Percentiles rank a stretch among this genome's conserved stretches.
Conservation (phyloP, 2,329 filamentous ascomycete species). For the Colletotrichum magnum region DNA sequence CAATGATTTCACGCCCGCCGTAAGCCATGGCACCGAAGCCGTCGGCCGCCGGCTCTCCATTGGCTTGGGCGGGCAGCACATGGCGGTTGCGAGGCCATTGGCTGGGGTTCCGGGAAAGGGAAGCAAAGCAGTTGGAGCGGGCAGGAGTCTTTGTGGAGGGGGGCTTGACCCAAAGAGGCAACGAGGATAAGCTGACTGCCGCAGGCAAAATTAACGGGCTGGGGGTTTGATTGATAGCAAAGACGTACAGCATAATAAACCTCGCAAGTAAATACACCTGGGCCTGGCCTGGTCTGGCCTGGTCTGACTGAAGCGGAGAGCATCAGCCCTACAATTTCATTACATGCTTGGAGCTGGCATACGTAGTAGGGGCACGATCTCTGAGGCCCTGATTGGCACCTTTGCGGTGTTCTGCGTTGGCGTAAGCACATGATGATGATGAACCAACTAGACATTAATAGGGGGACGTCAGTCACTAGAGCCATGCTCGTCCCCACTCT, state of each 20-base stretch:
- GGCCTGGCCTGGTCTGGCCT: constrained; percentile 6
- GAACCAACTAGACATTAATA: background rate
- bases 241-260: background rate
- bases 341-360: background rate
- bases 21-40: constrained; percentile 15
- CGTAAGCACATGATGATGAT: background rate
- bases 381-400: constrained; percentile 1
- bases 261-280: background rate
- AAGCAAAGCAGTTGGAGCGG: background rate
- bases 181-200: constrained; percentile 22
- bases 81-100: constrained; percentile 44
- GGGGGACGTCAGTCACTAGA: too few relatives aligned
- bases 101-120: constrained; percentile 43
- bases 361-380: background rate
- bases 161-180: constrained; percentile 9
- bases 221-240: background rate
- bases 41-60: background rate
- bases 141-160: background rate
- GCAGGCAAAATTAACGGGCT: background rate
- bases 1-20: constrained; percentile 14
- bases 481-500: too few relatives aligned
- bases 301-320: constrained; percentile 5
- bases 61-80: constrained; percentile 11
- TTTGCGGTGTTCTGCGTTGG: background rate
- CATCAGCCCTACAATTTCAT: background rate